phyloP scores from a whole-genome alignment of 148 eudicot genomes.

The Dianthus caryophyllus region DNA sequence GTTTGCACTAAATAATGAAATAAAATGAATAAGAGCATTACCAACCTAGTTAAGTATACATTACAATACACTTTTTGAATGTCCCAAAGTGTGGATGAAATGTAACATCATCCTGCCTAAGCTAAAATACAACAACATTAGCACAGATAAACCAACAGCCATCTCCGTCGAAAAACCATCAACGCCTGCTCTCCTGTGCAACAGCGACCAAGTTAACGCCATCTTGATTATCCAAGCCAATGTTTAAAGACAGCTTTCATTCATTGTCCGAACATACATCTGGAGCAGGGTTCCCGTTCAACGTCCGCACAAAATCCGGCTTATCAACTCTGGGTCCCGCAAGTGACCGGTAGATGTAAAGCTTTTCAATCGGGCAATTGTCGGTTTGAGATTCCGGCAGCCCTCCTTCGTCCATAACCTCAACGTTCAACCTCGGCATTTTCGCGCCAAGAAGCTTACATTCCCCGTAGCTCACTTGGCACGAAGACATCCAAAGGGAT shows the following conservation, averaged over 20 bases:
- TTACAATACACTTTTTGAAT: constrained; percentile 17
- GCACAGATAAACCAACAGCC: not conserved
- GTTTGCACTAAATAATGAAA: constrained; percentile 28
- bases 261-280: not conserved
- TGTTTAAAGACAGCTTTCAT: not conserved
- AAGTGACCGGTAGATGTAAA: constrained; percentile 71
- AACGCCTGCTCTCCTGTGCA: not conserved
- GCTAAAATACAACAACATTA: constrained; percentile 12
- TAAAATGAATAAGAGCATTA: constrained; percentile 26
- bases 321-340: constrained; percentile 71
- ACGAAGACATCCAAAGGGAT: constrained; percentile 99
- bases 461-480: constrained; percentile 71
- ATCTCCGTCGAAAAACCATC: not conserved
- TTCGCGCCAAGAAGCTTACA: constrained; percentile 73
- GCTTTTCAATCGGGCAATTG: constrained; percentile 57
- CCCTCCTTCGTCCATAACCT: constrained; percentile 77
- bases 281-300: constrained; percentile 19
- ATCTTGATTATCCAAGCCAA: not conserved
- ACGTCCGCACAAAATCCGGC: constrained; percentile 59
- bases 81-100: constrained; percentile 1
- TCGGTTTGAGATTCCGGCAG: constrained; percentile 40
- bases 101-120: constrained; percentile 12
- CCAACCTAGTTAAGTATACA: constrained; percentile 22
- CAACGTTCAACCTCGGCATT: constrained; percentile 82
- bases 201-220: no score